Evolutionary conservation across 306 rosid species (phyloP).

Genomic region (Cicer arietinum): DNA sequence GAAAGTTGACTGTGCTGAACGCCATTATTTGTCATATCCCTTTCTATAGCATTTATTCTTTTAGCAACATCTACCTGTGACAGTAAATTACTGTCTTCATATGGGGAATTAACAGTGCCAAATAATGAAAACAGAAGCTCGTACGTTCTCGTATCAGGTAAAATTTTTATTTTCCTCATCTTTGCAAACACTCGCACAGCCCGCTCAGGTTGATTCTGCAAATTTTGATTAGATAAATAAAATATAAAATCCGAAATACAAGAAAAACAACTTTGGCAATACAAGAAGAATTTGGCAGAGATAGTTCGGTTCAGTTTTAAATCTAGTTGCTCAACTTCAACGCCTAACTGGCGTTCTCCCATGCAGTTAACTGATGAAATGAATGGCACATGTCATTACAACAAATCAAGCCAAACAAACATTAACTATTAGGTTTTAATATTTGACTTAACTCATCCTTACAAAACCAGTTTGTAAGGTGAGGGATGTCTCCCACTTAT

Average conservation of each 20-base stretch:
- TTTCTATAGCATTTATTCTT: slow-evolving; percentile 77
- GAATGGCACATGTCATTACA: slow-evolving; percentile 25
- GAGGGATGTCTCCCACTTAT: too few species aligned
- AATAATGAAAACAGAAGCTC: slow-evolving; percentile 80
- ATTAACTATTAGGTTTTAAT: background rate
- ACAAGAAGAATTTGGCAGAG: slow-evolving; percentile 18
- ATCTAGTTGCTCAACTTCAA: slow-evolving; percentile 8
- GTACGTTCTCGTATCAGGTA: slow-evolving; percentile 75
- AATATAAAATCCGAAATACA: slow-evolving; percentile 35
- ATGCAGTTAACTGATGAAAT: slow-evolving; percentile 42
- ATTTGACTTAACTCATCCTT: too few species aligned
- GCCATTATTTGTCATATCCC: slow-evolving; percentile 70
- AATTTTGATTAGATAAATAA: slow-evolving; percentile 39
- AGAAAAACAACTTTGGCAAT: slow-evolving; percentile 9
- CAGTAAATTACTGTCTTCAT: slow-evolving; percentile 64
- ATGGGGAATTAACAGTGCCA: slow-evolving; percentile 78
- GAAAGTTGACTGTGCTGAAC: slow-evolving; percentile 73
- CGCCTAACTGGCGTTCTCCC: slow-evolving; percentile 30
- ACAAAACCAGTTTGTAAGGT: too few species aligned
- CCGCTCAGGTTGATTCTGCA: slow-evolving; percentile 83
- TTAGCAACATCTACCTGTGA: slow-evolving; percentile 67
- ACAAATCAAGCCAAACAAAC: slow-evolving; percentile 34
- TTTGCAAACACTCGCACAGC: slow-evolving; percentile 72
- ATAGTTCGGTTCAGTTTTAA: slow-evolving; percentile 32
- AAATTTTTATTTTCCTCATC: slow-evolving; percentile 65